Percentiles rank a stretch among this genome's conserved stretches.
Evolutionary conservation across 495 filamentous ascomycete genomes (phyloP).

Genomic region (Bacidia gigantensis): DNA sequence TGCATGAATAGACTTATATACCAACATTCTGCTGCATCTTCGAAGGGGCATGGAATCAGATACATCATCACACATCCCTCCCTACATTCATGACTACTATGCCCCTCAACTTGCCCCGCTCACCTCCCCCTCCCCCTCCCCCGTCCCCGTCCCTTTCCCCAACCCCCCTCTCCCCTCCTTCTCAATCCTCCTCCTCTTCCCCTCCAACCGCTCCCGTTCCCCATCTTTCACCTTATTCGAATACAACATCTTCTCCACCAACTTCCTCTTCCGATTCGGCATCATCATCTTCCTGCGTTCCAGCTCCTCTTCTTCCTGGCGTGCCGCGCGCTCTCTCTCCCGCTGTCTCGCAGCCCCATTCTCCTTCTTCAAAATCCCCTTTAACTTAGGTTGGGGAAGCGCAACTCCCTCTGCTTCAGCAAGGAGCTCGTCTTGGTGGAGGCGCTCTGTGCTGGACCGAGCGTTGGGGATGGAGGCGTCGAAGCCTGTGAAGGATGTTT

Average conservation of each 20-base stretch:
- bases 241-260: slow-evolving; percentile 85
- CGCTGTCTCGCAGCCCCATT: slow-evolving; percentile 35
- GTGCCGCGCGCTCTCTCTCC: slow-evolving; percentile 53
- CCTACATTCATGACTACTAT: no score
- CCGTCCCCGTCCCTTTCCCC: neutral
- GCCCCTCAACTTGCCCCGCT: no score
- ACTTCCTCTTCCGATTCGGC: slow-evolving; percentile 78
- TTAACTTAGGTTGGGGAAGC: no score
- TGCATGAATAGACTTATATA: no score
- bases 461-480: slow-evolving; percentile 36
- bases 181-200: slow-evolving; percentile 81
- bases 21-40: no score
- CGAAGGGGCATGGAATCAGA: no score
- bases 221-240: slow-evolving; percentile 72
- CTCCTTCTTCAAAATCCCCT: slow-evolving; percentile 17
- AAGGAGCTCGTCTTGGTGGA: slow-evolving; percentile 79
- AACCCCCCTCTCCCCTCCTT: slow-evolving; percentile 26
- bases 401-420: slow-evolving; percentile 73
- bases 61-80: neutral
- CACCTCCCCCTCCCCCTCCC: neutral
- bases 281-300: slow-evolving; percentile 88
- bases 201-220: slow-evolving; percentile 57
- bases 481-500: slow-evolving; percentile 30
- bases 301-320: slow-evolving; percentile 69
- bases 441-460: slow-evolving; percentile 30